phyloP scores from a whole-genome alignment of 2,329 filamentous ascomycete species.

The Keithomyces neogunnii region DNA sequence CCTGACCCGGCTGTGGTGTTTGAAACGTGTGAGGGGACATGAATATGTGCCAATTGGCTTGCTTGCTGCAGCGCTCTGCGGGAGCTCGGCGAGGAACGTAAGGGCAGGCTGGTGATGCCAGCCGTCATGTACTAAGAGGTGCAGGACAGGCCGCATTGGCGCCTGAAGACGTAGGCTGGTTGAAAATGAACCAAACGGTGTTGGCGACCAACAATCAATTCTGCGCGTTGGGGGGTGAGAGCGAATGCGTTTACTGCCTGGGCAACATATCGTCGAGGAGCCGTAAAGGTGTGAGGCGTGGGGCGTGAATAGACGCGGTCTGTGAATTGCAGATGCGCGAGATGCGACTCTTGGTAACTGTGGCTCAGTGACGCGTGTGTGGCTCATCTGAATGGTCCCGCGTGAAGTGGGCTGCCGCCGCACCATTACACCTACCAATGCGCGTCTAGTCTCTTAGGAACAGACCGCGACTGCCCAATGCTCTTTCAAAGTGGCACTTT shows the following conservation, averaged over 20 bases:
- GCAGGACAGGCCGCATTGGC: background rate
- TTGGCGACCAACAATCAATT: background rate
- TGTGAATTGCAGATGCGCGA: too few species aligned
- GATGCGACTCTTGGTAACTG: too few species aligned
- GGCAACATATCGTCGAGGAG: background rate
- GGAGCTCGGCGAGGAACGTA: constrained; percentile 28
- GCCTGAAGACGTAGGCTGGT: background rate
- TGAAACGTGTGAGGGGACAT: constrained; percentile 9
- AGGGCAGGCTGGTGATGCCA: constrained; percentile 20
- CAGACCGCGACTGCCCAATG: too few species aligned
- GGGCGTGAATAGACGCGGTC: background rate
- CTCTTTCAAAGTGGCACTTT: too few species aligned
- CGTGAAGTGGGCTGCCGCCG: too few species aligned
- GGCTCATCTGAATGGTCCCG: too few species aligned
- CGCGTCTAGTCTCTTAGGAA: too few species aligned
- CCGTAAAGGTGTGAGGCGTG: background rate
- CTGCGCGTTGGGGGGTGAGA: background rate
- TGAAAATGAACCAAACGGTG: too few species aligned
- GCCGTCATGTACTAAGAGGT: constrained; percentile 25
- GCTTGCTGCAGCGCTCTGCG: constrained; percentile 17
- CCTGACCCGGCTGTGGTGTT: background rate
- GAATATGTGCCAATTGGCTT: constrained; percentile 16
- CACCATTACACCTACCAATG: too few species aligned
- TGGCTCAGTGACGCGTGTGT: too few species aligned
- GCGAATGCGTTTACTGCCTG: too few species aligned